phyloP scores from a whole-genome alignment of 2,329 filamentous ascomycete genomes.

The Colletotrichum viniferum region DNA sequence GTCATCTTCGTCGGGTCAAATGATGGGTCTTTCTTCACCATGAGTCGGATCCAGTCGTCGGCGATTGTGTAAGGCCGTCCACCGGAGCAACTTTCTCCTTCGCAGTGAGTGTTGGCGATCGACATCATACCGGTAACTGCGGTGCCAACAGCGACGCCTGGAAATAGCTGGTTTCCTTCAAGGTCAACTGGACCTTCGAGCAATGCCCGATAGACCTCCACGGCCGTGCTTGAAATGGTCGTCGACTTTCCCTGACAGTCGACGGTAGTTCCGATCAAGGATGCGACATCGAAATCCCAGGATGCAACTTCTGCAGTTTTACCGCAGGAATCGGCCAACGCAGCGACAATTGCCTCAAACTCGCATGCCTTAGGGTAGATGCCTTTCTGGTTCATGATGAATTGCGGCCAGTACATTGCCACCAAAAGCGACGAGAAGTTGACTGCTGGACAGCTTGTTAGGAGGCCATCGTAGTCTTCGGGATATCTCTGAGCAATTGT shows the following conservation, averaged over 20 bases:
- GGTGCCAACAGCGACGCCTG: background rate
- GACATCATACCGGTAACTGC: background rate
- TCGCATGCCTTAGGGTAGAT: background rate
- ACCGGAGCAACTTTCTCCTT: background rate
- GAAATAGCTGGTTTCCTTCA: background rate
- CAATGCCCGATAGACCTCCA: background rate
- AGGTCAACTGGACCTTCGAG: background rate
- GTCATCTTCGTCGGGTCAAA: slow-evolving; percentile 24
- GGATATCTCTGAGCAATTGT: slow-evolving; percentile 59
- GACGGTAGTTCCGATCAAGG: background rate
- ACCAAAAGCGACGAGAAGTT: slow-evolving; percentile 19
- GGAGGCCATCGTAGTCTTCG: slow-evolving; percentile 61
- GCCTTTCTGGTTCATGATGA: background rate
- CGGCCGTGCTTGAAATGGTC: background rate
- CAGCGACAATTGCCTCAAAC: slow-evolving; percentile 39
- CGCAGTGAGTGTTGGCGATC: background rate
- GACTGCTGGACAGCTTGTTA: slow-evolving; percentile 51
- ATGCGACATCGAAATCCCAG: slow-evolving; percentile 9
- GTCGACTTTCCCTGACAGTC: background rate
- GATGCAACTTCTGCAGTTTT: slow-evolving; percentile 26
- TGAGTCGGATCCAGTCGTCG: background rate
- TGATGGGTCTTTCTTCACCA: slow-evolving; percentile 30
- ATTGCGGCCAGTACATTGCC: background rate
- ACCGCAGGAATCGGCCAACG: slow-evolving; percentile 44
- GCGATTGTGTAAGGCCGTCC: background rate